Base-by-base conservation (phyloP, 148 eudicot genomes). In the Nyssa sinensis region DNA sequence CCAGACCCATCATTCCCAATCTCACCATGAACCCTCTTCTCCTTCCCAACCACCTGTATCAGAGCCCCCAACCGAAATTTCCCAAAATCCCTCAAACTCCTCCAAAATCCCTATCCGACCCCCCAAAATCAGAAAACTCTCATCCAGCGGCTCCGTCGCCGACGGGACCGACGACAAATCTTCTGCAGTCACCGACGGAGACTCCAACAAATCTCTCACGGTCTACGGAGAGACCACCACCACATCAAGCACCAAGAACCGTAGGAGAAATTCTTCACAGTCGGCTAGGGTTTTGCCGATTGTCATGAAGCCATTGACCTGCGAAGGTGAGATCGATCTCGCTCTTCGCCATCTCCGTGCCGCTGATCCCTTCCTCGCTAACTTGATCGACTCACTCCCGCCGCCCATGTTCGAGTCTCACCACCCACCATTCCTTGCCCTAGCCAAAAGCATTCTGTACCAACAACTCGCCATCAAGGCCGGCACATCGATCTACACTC, bases 51-150 rank as follows among this genome's bases (percentile, higher is more conserved):
- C 17, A 55, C 59, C 76, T 7, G 28, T 41, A 28, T 4, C 74
- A 7, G 60, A 62, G 10, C 62, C 77, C 32, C 65, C 81, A 23
- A 1, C 71, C 30, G 35, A 70, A 61, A 13, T 78, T 58, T 19
- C 84, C 49, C 78, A 49, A 16, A 75, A 65, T 28, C 14, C 76
- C 79, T 47, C 77, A 0, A 78, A 69, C 69, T 80, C 89, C 59
- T 73, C 86, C 58, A 86, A 86, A 79, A 86, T 86, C 67, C 86
- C 89, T 16, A 78, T 81, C 37, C 89, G 89, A 17, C 89, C 89
- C 57, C 83, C 74, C 10, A 86, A 86, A 58, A 75, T 81, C 65
- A 80, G 89, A 11, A 83, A 79, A 64, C 86, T 86, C 58, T 81
- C 89, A 16, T 16, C 58, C 62, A 16, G 9, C 67, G 5, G 59